These are phyloP conservation scores for Babjeviella inositovora DNA, from an alignment of 805 yeast species.

Conservation along the genomic window DNA sequence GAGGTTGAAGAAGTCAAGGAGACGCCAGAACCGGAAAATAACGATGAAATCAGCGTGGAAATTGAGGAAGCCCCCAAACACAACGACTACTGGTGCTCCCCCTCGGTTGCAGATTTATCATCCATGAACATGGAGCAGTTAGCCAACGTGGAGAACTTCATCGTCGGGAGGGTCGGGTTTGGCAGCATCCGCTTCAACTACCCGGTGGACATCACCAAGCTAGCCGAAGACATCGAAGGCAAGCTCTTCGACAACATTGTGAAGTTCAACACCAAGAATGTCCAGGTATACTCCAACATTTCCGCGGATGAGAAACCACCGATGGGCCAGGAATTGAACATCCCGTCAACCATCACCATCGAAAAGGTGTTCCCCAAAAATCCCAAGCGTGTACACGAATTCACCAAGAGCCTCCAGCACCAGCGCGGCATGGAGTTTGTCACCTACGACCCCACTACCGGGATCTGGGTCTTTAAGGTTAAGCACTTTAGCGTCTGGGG, in stretches of 20 bases:
- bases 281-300: slow-evolving; percentile 54
- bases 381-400: slow-evolving; percentile 24
- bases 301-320: slow-evolving; percentile 53
- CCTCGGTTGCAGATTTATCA: slow-evolving; percentile 34
- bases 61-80: slow-evolving; percentile 1
- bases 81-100: slow-evolving; percentile 58
- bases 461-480: slow-evolving; percentile 68
- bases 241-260: slow-evolving; percentile 22
- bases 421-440: slow-evolving; percentile 63
- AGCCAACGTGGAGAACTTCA: slow-evolving; percentile 40
- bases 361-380: slow-evolving; percentile 38
- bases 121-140: slow-evolving; percentile 27
- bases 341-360: slow-evolving; percentile 59
- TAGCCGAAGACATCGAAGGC: slow-evolving; percentile 21
- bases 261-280: slow-evolving; percentile 28
- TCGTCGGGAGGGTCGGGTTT: slow-evolving; percentile 48
- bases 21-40: slow-evolving; percentile 1
- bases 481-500: slow-evolving; percentile 96
- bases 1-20: slow-evolving; percentile 11
- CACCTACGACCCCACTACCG: slow-evolving; percentile 62
- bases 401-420: slow-evolving; percentile 32
- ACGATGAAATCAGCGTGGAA: background rate
- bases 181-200: slow-evolving; percentile 53
- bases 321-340: slow-evolving; percentile 54
- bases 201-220: slow-evolving; percentile 53